Conservation (phyloP, 176 grass and related monocot species). For the Oryza officinalis region DNA sequence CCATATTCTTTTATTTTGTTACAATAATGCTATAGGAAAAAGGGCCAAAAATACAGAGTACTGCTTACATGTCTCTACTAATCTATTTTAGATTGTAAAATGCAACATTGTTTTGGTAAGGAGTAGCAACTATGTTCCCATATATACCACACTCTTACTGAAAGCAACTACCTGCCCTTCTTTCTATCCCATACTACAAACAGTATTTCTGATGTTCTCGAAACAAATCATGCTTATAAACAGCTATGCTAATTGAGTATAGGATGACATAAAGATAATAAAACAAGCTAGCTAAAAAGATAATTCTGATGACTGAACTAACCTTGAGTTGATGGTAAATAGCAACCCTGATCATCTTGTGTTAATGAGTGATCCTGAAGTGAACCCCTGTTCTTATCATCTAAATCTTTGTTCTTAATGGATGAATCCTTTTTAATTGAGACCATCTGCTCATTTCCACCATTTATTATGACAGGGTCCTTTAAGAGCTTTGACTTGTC, state of each 20-base stretch:
- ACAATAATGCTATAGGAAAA: conserved; percentile 21
- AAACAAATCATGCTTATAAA: conserved; percentile 13
- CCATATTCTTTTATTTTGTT: conserved; percentile 28
- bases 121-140: not conserved
- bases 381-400: conserved; percentile 19
- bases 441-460: conserved; percentile 31
- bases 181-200: conserved; percentile 3
- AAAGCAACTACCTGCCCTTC: not conserved
- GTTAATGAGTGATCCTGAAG: conserved; percentile 26
- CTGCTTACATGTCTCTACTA: not conserved
- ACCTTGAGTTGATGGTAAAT: conserved; percentile 32
- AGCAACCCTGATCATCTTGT: conserved; percentile 11
- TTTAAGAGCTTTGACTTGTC: conserved; percentile 24
- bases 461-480: conserved; percentile 8
- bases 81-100: conserved; percentile 20
- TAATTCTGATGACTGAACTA: not conserved
- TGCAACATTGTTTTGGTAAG: not conserved
- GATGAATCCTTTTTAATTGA: conserved; percentile 23
- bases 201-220: conserved; percentile 5
- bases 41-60: not conserved
- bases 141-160: not conserved
- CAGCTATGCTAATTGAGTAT: not conserved
- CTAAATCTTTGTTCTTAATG: conserved; percentile 12
- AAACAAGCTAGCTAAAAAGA: conserved; percentile 15
- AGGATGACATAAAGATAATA: not conserved